Evolutionary conservation across 352 stramenopile species (phyloP), one percentile per base, ranked within the genome.

Genomic region (Globisporangium rhizosaccharum): DNA sequence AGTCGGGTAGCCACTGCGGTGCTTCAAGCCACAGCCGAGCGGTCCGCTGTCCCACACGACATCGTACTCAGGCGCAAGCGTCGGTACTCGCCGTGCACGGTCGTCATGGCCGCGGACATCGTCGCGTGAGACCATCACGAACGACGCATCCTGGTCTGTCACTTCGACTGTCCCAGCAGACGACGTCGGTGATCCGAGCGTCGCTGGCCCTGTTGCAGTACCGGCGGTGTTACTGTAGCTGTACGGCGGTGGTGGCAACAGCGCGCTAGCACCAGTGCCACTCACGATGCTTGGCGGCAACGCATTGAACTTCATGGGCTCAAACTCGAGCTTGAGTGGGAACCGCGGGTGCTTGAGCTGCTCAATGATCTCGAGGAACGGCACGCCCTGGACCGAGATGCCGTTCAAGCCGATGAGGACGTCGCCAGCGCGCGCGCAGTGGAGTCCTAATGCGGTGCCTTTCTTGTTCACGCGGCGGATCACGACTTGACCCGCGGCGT

Each of bases 391-490:
- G 20, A 92, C 75, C 17, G 70, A 75, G 6, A 72, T 58, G 25
- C 78, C 76, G 50, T 94, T 90, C 0, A 94, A 53, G 7, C 77
- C 82, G 4, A 91, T 53, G 11, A 94, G 63, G n/a, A 88, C 76
- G 57, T 94, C 85, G n/a, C 85, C 82, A 0, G 73, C 78, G 28
- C 82, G 77, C 20, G 84, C 81, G 28, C 80, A 78, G 41, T 87
- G 72, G 26, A 92, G 57, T 6, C 78, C 80, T 2, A 75, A 68
- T 3, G 82, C 80, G 23, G 70, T 71, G 42, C 81, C 76, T 46
- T 85, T 82, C 65, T 88, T 88, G 65, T 84, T 91, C 18, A 92
- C 80, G 14, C 81, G 73, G 45, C 83, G 79, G 52, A 92, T 92
- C 18, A 90, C 66, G 4, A 81, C 75, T 44, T 79, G 62, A 3